Evolutionary conservation across 176 grass and related monocot genomes (phyloP), one percentile per base, ranked within the genome.

Genomic region (Pontederia paniculata): DNA sequence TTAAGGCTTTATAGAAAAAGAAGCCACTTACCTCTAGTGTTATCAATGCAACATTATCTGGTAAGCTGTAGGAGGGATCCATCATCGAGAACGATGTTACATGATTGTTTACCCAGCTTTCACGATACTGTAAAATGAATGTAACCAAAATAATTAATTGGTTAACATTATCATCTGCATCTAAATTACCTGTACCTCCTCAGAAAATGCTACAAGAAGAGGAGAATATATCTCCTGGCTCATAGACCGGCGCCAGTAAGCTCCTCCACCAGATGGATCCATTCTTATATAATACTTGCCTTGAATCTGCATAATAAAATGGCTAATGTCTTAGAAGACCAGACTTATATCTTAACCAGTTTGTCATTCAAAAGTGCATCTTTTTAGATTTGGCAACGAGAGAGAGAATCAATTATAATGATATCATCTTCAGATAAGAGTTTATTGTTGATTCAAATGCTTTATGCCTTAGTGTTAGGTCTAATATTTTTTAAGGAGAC

Each of bases 221-320:
- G 79, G 79, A 71, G 79, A 76, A 68, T 77, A 82, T 41, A 77
- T 76, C 48, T 82, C 67, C 73, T 82, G 79, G 5, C 73, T 73
- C 37, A 42, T 50, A 50, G 79, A 72, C 50, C 73, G 63, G 16
- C 79, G 73, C 79, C 79, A 82, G 22, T 66, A 67, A 60, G 79
- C 73, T 62, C 79, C 73, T 49, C 72, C 56, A 31, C 79, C 79
- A 23, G 55, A 50, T 19, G 60, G 73, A 71, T 82, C 73, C 45
- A 82, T 17, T 72, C 73, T 76, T 12, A 82, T 2, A 55, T 82
- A 82, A 57, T 77, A 77, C 55, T 82, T 77, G 13, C 79, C 79
- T 82, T 73, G 79, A 63, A 73, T 73, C 79, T 82, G 79, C 28
- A 6, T 72, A 50, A 61, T 60, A 45, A 44, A 17, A 46, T 25